Evolutionary conservation across 306 rosid species (phyloP).

Genomic region (Oemleria cerasiformis): DNA sequence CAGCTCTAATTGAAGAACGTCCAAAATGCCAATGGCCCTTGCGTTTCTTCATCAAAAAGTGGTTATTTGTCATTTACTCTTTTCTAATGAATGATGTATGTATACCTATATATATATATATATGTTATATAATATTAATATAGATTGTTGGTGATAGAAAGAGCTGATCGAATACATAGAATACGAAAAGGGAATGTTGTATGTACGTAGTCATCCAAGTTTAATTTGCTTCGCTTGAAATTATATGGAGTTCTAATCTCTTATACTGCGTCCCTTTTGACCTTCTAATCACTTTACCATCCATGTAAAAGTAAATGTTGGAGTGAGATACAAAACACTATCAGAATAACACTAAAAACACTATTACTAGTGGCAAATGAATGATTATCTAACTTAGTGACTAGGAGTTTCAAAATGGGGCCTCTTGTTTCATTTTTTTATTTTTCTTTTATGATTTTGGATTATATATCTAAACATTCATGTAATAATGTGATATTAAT

Average conservation of each 20-base stretch:
- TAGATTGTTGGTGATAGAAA: constrained; percentile 17
- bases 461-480: no score
- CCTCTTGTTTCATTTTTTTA: no score
- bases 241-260: background rate
- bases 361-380: no score
- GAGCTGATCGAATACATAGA: background rate
- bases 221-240: background rate
- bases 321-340: no score
- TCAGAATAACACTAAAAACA: no score
- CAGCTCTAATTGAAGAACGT: background rate
- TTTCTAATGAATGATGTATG: background rate
- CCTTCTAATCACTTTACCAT: background rate
- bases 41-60: no score
- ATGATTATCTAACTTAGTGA: no score
- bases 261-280: background rate
- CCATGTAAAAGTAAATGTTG: no score
- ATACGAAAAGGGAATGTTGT: constrained; percentile 4
- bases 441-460: no score
- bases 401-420: no score
- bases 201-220: background rate
- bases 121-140: background rate
- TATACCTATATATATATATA: background rate
- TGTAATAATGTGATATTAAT: no score
- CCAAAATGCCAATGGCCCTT: background rate
- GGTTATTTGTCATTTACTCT: no score